Percentiles rank a stretch among this genome's conserved stretches.
Evolutionary conservation across 306 rosid genomes (phyloP).

Genomic region (Ochetophila trinervis): DNA sequence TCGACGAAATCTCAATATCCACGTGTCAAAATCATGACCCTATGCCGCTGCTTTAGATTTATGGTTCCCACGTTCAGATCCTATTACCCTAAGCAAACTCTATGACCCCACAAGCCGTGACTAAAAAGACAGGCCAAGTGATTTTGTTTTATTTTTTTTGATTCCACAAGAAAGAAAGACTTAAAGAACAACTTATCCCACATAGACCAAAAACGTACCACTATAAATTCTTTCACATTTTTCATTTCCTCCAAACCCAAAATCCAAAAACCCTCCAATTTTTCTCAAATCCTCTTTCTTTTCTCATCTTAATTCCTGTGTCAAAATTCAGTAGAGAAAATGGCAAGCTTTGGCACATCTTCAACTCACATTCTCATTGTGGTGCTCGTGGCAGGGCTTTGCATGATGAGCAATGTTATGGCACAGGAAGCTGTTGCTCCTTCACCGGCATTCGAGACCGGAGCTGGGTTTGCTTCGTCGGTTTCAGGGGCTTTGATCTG

Average conservation of each 20-base stretch:
- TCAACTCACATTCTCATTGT: conserved; percentile 23
- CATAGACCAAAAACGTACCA: conserved; percentile 7
- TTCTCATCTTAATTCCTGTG: neutral
- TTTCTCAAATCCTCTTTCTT: neutral
- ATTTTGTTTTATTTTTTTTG: conserved; percentile 9
- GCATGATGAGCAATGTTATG: conserved; percentile 27
- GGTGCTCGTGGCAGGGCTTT: conserved; percentile 24
- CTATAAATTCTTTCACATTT: conserved; percentile 32
- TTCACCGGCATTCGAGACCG: conserved; percentile 44
- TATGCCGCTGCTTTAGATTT: neutral
- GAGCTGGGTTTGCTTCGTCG: conserved; percentile 40
- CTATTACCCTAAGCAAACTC: neutral
- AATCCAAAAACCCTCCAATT: neutral
- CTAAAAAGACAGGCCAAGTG: conserved; percentile 10
- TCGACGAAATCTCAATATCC: neutral
- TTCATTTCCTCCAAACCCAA: neutral
- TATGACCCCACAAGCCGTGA: conserved; percentile 13
- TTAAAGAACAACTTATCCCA: neutral
- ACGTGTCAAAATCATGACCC: neutral
- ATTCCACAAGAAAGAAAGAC: neutral
- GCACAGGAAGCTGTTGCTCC: conserved; percentile 47
- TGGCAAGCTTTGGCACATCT: conserved; percentile 37
- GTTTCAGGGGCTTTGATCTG: conserved; percentile 31
- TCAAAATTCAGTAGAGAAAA: conserved; percentile 8
- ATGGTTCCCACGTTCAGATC: conserved; percentile 5